Evolutionary conservation across 495 filamentous ascomycete genomes (phyloP), one percentile per base, ranked within the genome.

Genomic region (Penicillium tannophilum): DNA sequence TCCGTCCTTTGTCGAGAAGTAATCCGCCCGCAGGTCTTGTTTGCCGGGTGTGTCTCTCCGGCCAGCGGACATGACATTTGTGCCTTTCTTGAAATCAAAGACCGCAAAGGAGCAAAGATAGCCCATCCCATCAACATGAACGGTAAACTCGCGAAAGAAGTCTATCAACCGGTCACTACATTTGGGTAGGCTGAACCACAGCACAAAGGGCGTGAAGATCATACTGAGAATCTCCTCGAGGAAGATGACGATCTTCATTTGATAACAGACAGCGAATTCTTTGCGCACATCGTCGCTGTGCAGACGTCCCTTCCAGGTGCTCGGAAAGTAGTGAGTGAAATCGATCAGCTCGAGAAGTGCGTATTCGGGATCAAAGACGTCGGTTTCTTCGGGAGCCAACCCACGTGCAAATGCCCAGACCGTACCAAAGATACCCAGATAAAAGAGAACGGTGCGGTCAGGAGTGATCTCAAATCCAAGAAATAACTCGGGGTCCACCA

Each of bases 51-150:
- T 59, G 23, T 65, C 63, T 45, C 53, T 67, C n/a, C 66, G 74
- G n/a, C 61, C 65, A 54, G 74, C 76, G 26, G 77, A 73, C 24
- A 76, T 77, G 52, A 79, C 85, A 56, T 87, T 87, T 17, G 82
- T 76, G 26, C 87, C 90, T 65, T 89, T 93, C 71, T 96, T 90
- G 79, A 98, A 98, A 62, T 97, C 90, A 63, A 98, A 98, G n/a
- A 96, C 91, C 19, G 93, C 94, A 74, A 96, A 97, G 14, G 91
- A 95, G 71, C 94, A 98, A 19, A 98, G 90, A 67, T 96, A 91
- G 36, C 94, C 94, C 56, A 98, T 82, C 0, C 94, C 94, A 75
- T 98, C 95, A 11, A 98, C 92, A 64, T 98, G 93, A 19, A 98
- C 86, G 1, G 94, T 97, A 66, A 97, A 97, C 68, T 98, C 94